phyloP scores from a whole-genome alignment of 768 basidiomycete genomes.

The Boletus reticulatus region DNA sequence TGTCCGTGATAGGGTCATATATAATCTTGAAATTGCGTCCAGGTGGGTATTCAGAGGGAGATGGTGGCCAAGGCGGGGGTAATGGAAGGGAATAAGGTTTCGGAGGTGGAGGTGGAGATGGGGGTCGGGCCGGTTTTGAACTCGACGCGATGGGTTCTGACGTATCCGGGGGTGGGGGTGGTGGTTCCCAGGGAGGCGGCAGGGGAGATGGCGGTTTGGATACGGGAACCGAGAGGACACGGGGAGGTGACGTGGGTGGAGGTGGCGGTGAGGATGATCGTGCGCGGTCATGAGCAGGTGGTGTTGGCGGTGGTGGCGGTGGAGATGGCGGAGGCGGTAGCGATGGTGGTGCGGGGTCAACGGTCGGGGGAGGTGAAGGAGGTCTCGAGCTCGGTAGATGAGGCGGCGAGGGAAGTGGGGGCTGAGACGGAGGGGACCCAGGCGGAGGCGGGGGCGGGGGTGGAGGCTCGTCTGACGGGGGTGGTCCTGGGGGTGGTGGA shows the following conservation, averaged over 20 bases:
- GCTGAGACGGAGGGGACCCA: slow-evolving; percentile 28
- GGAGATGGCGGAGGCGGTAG: slow-evolving; percentile 18
- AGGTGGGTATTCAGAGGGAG: slow-evolving; percentile 44
- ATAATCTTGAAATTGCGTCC: slow-evolving; percentile 59
- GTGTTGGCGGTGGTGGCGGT: slow-evolving; percentile 7
- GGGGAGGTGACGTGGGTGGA: slow-evolving; percentile 24
- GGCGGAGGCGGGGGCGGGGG: slow-evolving; percentile 27
- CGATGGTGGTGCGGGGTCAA: slow-evolving; percentile 17
- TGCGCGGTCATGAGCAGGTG: slow-evolving; percentile 14
- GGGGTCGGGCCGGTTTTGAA: slow-evolving; percentile 16
- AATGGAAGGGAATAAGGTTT: slow-evolving; percentile 41
- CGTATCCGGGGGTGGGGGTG: slow-evolving; percentile 21
- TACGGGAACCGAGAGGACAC: slow-evolving; percentile 23
- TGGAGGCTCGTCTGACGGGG: slow-evolving; percentile 26
- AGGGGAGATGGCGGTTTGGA: slow-evolving; percentile 31
- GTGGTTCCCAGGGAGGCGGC: slow-evolving; percentile 13
- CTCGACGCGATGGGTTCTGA: slow-evolving; percentile 30
- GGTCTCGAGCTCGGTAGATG: slow-evolving; percentile 23
- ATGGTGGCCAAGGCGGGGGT: slow-evolving; percentile 56
- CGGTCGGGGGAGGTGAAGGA: slow-evolving; percentile 5
- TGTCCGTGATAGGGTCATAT: slow-evolving; percentile 59
- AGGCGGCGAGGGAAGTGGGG: slow-evolving; percentile 27
- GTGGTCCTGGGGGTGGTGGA: slow-evolving; percentile 31
- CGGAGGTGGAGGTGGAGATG: slow-evolving; percentile 22
- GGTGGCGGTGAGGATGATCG: slow-evolving; percentile 26